phyloP scores from a whole-genome alignment of 2,329 filamentous ascomycete species.

The Stagonosporopsis vannaccii region DNA sequence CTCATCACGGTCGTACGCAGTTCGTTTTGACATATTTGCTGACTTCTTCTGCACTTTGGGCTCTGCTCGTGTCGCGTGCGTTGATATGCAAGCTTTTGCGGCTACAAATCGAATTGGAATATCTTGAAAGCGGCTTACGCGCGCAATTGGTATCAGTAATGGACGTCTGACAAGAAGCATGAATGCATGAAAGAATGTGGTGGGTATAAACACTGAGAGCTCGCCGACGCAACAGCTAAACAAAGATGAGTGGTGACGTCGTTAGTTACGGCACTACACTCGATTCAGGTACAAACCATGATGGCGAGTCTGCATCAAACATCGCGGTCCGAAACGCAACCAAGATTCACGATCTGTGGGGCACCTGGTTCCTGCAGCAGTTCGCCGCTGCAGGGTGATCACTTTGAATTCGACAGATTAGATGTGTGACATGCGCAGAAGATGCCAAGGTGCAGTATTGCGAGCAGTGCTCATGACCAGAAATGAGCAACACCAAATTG shows the following conservation, averaged over 20 bases:
- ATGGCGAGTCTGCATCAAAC: slow-evolving; percentile 25
- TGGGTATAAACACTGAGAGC: background rate
- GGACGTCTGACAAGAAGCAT: slow-evolving; percentile 24
- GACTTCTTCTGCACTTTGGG: slow-evolving; percentile 16
- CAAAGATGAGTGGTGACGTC: slow-evolving; percentile 36
- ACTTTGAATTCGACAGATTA: background rate
- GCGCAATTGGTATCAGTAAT: slow-evolving; percentile 1
- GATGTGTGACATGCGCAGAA: background rate
- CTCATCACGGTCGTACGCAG: slow-evolving; percentile 41
- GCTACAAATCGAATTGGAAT: background rate
- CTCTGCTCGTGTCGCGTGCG: slow-evolving; percentile 23
- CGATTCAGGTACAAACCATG: slow-evolving; percentile 29
- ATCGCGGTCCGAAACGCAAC: slow-evolving; percentile 22
- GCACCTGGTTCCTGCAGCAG: slow-evolving; percentile 28
- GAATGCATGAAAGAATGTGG: background rate
- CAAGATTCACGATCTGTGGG: slow-evolving; percentile 23
- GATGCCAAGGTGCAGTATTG: background rate
- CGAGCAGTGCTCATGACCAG: background rate
- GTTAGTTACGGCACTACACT: slow-evolving; percentile 21
- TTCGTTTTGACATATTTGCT: slow-evolving; percentile 40
- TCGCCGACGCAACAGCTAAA: slow-evolving; percentile 6
- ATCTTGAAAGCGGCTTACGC: background rate
- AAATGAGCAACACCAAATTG: no score
- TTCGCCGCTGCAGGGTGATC: slow-evolving; percentile 20
- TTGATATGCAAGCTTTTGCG: slow-evolving; percentile 8